These are phyloP conservation scores for Byssothecium circinans DNA, from an alignment of 2,329 filamentous ascomycete genomes.

Conservation along the genomic window DNA sequence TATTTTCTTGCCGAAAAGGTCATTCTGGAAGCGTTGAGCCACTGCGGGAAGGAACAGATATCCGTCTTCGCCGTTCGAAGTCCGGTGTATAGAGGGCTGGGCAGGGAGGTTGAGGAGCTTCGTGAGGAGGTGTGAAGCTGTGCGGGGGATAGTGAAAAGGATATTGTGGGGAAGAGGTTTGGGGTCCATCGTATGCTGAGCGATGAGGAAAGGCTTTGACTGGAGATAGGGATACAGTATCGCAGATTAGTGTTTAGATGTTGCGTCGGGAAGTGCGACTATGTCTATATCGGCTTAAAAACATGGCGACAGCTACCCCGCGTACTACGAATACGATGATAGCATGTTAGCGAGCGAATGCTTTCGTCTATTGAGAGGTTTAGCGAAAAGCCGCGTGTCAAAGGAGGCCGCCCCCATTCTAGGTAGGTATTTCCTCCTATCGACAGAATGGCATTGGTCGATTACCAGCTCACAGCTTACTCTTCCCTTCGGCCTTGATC, in stretches of 20 bases:
- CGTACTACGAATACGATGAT: no score
- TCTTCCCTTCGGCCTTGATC: conserved; percentile 19
- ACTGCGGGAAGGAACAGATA: conserved; percentile 23
- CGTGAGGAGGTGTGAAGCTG: conserved; percentile 25
- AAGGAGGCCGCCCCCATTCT: no score
- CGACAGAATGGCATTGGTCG: not conserved
- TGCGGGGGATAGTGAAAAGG: conserved; percentile 26
- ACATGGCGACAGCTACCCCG: no score
- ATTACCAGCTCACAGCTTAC: conserved; percentile 16
- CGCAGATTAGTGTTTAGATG: no score
- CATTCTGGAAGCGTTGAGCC: conserved; percentile 10
- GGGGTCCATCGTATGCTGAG: not conserved
- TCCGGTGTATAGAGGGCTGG: conserved; percentile 15
- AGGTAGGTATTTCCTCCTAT: no score
- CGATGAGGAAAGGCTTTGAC: not conserved
- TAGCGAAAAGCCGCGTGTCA: no score
- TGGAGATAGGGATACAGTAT: not conserved
- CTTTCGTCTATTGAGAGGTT: no score
- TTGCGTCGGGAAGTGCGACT: no score
- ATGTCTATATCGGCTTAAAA: no score
- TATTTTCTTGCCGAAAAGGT: conserved; percentile 8
- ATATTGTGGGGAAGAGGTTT: conserved; percentile 13
- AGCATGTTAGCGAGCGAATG: no score
- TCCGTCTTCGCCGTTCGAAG: conserved; percentile 17
- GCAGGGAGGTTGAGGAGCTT: conserved; percentile 23